Evolutionary conservation across 2,329 filamentous ascomycete species (phyloP), one percentile per base, ranked within the genome.

Genomic region (Alternaria sp.): DNA sequence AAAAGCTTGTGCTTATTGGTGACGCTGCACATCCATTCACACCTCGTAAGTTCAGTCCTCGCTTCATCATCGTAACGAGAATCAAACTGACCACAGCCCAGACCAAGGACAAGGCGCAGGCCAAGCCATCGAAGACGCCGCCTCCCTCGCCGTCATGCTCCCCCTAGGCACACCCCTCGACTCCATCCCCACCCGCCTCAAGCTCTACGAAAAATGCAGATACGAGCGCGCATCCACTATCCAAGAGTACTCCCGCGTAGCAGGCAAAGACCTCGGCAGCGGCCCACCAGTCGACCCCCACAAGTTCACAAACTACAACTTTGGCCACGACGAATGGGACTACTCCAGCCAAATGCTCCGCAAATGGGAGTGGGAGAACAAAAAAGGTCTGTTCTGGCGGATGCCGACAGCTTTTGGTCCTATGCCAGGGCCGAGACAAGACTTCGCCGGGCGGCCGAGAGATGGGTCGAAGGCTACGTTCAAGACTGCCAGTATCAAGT

Each of bases 11-110:
- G 1, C 75, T 91, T 0, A 75, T 92, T 0, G 90, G 90, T 0
- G 90, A 92, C 72, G 88, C 90, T 0, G 90, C 88, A 0, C 90
- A 92, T 73, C 89, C 90, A 0, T 91, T 91, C 69, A 79, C 89
- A 0, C 90, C 89, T 13, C 85, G 83, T 85, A 74, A 75, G 82
- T 75, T 11, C 23, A 19, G 57, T 45, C 30, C 6, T 21, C 49
- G 15, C 15, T 15, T 11, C 30, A 17, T 28, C 17, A 6, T 32
- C 5, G 5, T 25, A 11, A 12, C 4, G 11, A 19, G n/a, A 9
- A 49, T 8, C 28, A 30, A 30, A 12, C 66, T 69, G 13, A 72
- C 21, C 4, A 1, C 28, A 5, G 3, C 21, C 12, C 26, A 78
- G 79, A 88, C 64, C 87, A 88, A 76, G 88, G 85, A 0, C 88